Evolutionary conservation across 2,329 filamentous ascomycete genomes (phyloP), one percentile per base, ranked within the genome.

Genomic region (Pezicula carpinea): DNA sequence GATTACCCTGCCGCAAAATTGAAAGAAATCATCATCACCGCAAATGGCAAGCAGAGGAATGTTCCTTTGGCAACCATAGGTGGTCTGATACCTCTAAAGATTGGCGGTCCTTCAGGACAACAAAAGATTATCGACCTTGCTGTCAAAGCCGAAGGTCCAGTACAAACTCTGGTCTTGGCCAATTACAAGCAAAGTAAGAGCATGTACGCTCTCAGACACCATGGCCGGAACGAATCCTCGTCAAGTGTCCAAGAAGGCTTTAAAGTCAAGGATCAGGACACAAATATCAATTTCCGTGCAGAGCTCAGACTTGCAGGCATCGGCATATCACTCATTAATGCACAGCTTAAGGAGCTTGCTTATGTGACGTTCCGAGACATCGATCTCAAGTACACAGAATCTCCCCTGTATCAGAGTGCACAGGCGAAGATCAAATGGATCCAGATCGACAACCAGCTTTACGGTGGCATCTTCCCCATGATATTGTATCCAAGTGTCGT

Each of bases 1-100:
- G 95, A 99, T 64, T 99, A 96, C 68, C 95, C 93, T 1, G 92
- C 93, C 1, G 91, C 90, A n/a, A 96, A 95, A 69, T 86, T 89
- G 69, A 95, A 93, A 60, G 93, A 96, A 64, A 80, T 99, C 33
- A 82, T 97, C 42, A 82, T 99, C 62, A 83, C 75, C 44, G 85
- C 85, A 6, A 82, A 85, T 59, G 83, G 83, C 51, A 89, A 85
- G 61, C 90, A 96, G 63, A 79, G 93, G 23, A 89, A 96, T 61
- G 86, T 99, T 64, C 96, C 95, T 66, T 77, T 99, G 55, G 89
- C 92, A 2, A 93, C 99, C 64, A 99, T 99, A 60, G 93, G 93
- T 19, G 96, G 96, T 56, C 76, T 96, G 57, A 86, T 97, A 53
- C 92, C 95, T 0, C 90, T 97, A 85, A 95, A 93, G 65, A 81